Percentiles rank a stretch among this genome's conserved stretches.
phyloP scores from a whole-genome alignment of 2,329 filamentous ascomycete species.

The Alternaria sp. region DNA sequence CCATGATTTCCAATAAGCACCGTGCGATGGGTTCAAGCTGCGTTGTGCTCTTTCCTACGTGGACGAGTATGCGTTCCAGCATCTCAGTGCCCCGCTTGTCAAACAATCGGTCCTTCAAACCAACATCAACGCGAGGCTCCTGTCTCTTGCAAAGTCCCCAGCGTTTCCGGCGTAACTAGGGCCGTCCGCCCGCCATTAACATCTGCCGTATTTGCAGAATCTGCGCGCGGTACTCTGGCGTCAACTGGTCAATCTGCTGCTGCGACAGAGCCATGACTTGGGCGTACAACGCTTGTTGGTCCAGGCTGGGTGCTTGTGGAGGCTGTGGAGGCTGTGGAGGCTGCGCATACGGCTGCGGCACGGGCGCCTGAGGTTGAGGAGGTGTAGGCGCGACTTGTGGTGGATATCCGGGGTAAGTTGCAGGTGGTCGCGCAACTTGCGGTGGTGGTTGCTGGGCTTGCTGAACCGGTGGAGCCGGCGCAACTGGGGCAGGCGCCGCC shows the following conservation, averaged over 20 bases:
- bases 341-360: conserved; percentile 55
- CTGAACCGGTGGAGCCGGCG: conserved; percentile 52
- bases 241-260: conserved; percentile 79
- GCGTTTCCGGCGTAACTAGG: conserved; percentile 4
- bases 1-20: not conserved
- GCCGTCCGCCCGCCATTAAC: conserved; percentile 54
- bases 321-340: conserved; percentile 46
- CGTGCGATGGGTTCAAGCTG: conserved; percentile 9
- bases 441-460: conserved; percentile 49
- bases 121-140: not conserved
- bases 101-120: conserved; percentile 1
- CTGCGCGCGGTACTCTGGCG: conserved; percentile 77
- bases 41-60: conserved; percentile 4
- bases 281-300: conserved; percentile 76
- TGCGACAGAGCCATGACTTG: conserved; percentile 83
- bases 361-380: conserved; percentile 55
- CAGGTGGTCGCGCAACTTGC: conserved; percentile 42
- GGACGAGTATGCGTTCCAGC: conserved; percentile 4
- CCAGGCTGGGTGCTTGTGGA: conserved; percentile 36
- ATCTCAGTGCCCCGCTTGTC: not conserved
- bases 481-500: conserved; percentile 41
- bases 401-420: conserved; percentile 48
- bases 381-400: conserved; percentile 62
- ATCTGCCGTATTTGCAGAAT: conserved; percentile 78
- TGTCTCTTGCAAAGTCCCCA: not conserved